Evolutionary conservation across 352 stramenopile species (phyloP).

Genomic region (Elongisporangium senticosum): DNA sequence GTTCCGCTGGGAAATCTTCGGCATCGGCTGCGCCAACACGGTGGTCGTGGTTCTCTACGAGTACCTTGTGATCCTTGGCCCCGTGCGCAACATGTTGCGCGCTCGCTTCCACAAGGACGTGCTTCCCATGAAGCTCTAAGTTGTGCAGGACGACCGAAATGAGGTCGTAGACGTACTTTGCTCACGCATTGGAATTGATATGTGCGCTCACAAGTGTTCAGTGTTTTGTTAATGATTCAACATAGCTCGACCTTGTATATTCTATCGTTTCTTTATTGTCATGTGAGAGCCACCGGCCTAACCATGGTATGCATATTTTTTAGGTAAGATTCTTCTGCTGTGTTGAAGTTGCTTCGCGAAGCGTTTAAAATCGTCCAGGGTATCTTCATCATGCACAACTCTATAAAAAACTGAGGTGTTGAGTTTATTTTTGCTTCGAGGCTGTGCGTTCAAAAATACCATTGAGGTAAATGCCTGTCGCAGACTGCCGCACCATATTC

Average conservation of each 20-base stretch:
- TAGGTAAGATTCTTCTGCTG: background rate
- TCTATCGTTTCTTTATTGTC: background rate
- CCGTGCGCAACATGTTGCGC: constrained; percentile 59
- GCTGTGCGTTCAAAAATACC: background rate
- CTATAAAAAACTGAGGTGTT: background rate
- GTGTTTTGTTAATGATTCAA: background rate
- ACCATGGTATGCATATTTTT: background rate
- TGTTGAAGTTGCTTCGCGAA: background rate
- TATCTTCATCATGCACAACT: background rate
- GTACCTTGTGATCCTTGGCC: constrained; percentile 57
- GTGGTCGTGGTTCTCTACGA: constrained; percentile 50
- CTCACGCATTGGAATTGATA: background rate
- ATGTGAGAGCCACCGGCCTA: background rate
- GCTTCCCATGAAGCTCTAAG: constrained; percentile 59
- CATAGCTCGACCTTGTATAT: background rate
- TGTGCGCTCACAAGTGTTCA: background rate
- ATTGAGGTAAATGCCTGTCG: background rate
- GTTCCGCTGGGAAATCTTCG: constrained; percentile 65
- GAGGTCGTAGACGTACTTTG: background rate
- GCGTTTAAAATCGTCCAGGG: background rate
- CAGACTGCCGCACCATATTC: background rate
- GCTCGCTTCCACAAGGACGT: constrained; percentile 60
- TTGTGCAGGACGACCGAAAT: background rate
- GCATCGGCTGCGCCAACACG: constrained; percentile 52
- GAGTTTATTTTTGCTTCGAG: no score